Conservation (phyloP, 202 grass and related monocot genomes). For the Brachypodium distachyon region DNA sequence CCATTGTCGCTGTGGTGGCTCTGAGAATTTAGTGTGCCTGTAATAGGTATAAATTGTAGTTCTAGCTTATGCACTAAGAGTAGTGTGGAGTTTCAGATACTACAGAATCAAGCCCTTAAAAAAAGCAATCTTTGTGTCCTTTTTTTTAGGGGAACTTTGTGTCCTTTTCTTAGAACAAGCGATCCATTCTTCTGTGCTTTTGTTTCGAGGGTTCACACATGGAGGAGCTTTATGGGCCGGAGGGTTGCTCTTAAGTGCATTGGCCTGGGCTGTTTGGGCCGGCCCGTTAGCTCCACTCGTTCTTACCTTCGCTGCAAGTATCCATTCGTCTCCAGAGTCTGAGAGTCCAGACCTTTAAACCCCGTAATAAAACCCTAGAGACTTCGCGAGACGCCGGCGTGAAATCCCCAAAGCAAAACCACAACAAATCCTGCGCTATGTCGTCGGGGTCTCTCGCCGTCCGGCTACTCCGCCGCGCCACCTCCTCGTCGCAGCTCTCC, state of each 20-base stretch:
- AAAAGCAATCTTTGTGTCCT: no score
- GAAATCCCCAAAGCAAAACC: neutral
- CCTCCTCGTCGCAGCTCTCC: neutral
- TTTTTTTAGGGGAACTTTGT: no score
- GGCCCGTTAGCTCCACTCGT: neutral
- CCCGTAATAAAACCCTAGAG: constrained; percentile 37
- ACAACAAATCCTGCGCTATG: neutral
- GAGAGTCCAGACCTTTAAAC: neutral
- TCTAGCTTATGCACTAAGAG: no score
- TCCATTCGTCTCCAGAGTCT: neutral
- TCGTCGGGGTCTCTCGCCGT: constrained; percentile 31
- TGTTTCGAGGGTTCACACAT: no score
- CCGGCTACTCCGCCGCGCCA: constrained; percentile 38
- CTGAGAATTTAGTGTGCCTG: no score
- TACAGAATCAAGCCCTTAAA: no score
- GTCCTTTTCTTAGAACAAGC: no score
- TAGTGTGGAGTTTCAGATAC: no score
- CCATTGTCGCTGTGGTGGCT: no score
- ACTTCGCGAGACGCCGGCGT: neutral
- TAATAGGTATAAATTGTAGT: no score
- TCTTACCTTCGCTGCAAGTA: constrained; percentile 1
- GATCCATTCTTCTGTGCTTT: no score
- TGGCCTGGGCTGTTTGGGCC: neutral
- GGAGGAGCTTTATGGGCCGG: neutral
- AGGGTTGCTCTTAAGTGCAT: neutral